Percentiles rank a stretch among this genome's conserved stretches.
Conservation (phyloP, 2,329 filamentous ascomycete species). For the Rhynchosporium graminicola region DNA sequence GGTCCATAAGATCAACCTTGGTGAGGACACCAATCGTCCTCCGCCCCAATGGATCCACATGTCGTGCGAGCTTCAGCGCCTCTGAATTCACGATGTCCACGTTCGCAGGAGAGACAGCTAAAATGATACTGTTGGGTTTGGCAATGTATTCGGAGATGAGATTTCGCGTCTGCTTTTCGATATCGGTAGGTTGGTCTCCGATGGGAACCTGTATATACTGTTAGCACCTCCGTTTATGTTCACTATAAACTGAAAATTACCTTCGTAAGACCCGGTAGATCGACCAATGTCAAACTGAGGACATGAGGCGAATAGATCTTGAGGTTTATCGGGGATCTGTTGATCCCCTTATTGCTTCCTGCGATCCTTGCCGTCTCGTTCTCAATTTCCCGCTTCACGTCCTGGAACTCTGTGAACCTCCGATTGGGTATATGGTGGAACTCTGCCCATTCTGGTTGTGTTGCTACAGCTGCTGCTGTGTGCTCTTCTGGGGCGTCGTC, state of each 20-base stretch:
- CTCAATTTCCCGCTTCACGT: conserved; percentile 96
- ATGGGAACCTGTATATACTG: conserved; percentile 71
- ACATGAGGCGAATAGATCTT: conserved; percentile 98
- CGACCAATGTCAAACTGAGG: conserved; percentile 92
- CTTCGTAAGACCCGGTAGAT: conserved; percentile 94
- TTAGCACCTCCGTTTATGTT: background rate
- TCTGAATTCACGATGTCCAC: conserved; percentile 99
- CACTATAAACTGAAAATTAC: conserved; percentile 46
- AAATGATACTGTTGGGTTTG: conserved; percentile 96
- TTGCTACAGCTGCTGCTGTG: conserved; percentile 70
- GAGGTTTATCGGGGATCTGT: conserved; percentile 94
- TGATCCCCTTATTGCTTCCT: conserved; percentile 98
- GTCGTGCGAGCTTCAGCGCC: conserved; percentile 90
- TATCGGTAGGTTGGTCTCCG: conserved; percentile 94
- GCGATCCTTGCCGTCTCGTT: conserved; percentile 93
- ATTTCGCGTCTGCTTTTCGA: conserved; percentile 96
- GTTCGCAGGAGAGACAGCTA: conserved; percentile 95
- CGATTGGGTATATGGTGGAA: conserved; percentile 93
- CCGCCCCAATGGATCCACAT: conserved; percentile 93
- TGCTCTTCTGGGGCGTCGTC: conserved; percentile 70
- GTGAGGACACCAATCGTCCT: conserved; percentile 96
- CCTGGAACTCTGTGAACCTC: conserved; percentile 85
- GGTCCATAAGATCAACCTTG: conserved; percentile 97
- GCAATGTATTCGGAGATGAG: conserved; percentile 98
- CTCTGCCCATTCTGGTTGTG: conserved; percentile 80